These are phyloP conservation scores for Chaetomium sp. DNA, from an alignment of 2,329 filamentous ascomycete species.

Conservation along the genomic window DNA sequence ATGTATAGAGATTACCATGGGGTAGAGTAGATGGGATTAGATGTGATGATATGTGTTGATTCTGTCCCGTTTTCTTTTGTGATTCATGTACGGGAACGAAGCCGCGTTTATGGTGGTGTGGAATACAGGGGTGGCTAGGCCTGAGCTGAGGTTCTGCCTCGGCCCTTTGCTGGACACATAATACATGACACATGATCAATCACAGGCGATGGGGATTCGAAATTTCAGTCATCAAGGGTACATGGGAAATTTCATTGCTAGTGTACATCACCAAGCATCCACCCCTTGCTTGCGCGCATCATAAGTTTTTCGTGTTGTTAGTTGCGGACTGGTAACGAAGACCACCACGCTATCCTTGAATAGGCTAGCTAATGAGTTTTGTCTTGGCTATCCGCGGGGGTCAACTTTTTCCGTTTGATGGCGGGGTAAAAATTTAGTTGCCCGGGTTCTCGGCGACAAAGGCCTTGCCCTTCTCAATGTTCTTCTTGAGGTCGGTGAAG, in stretches of 20 bases:
- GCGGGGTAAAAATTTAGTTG: slow-evolving; percentile 39
- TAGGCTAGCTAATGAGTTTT: no score
- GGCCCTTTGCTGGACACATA: not conserved
- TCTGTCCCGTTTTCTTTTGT: not conserved
- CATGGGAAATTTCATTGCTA: not conserved
- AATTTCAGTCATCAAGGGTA: not conserved
- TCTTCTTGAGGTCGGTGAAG: slow-evolving; percentile 81
- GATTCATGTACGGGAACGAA: not conserved
- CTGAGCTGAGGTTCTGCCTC: no score
- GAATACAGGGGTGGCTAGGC: no score
- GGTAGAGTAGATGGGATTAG: not conserved
- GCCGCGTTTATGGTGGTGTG: no score
- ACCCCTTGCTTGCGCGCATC: not conserved
- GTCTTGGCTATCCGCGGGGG: not conserved
- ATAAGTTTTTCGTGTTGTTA: no score
- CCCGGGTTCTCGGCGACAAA: slow-evolving; percentile 55
- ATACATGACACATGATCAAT: not conserved
- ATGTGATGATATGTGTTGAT: not conserved
- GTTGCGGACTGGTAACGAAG: no score
- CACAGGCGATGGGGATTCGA: not conserved
- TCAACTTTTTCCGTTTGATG: not conserved
- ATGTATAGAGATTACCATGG: not conserved
- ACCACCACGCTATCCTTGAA: no score
- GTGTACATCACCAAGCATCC: slow-evolving; percentile 5
- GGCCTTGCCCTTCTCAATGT: slow-evolving; percentile 82